Base-by-base conservation (phyloP, 805 yeast species). In the Ogataea zsoltii region DNA sequence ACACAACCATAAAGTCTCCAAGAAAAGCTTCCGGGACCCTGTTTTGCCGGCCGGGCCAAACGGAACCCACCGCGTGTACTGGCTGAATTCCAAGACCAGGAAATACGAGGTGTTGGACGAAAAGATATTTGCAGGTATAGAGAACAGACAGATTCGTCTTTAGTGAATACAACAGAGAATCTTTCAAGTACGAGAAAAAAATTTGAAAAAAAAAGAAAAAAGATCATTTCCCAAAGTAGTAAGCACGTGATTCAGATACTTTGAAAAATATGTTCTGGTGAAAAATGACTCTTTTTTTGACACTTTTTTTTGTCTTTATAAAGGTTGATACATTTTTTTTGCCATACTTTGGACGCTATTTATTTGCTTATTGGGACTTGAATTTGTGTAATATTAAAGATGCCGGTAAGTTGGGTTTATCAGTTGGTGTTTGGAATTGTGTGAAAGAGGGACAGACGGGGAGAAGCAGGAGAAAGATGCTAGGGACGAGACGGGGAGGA, bases 1-100 rank as follows among this genome's bases (percentile, higher is more conserved):
- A 2, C 92, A 88, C 52, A 92, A 87, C 62, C 91, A 88, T 67
- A 91, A 91, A 70, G 80, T 91, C 12, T 77, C 85, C 11, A 87
- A 86, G 65, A 82, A 80, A 57, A 66, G 68, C 26, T 86, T 80
- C 61, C 81, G 85, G 63, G 78, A 83, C 54, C 90, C 86, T 48
- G 71, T 71, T 7, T 65, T 85, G 41, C 88, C 97, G 46, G 75
- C 76, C 61, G 95, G 95, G 41, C 75, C 69, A 23, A 61, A 67
- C 34, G 83, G 82, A 4, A 64, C 67, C 19, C 92, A 87, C 41
- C 58, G 68, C 15, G 77, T 90, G 31, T 91, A 79, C 67, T 89
- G 92, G 86, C 70, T 90, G 50, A 77, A 80, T 53, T 34, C 44
- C 2, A 45, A 32, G 13, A 61, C 66, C 6, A 71, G 72, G 42